Evolutionary conservation across 805 yeast species (phyloP).

Genomic region (Saturnispora saitoi): DNA sequence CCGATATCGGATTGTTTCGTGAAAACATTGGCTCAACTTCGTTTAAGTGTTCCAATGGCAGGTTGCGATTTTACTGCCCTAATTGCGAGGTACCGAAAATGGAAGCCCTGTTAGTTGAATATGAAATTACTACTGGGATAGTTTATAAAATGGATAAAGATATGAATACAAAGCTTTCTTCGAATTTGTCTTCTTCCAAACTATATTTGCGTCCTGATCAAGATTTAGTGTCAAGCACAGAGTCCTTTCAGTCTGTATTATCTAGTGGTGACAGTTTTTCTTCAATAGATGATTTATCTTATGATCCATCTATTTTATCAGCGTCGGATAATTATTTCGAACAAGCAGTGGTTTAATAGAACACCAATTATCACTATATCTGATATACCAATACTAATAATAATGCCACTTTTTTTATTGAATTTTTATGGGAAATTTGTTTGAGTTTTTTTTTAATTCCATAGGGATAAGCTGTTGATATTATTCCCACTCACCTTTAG

Average conservation of each 20-base stretch:
- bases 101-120: conserved; percentile 47
- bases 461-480: not conserved
- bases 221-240: not conserved
- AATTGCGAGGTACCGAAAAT: conserved; percentile 55
- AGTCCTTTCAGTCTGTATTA: not conserved
- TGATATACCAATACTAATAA: no score
- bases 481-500: not conserved
- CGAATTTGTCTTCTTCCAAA: no score
- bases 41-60: conserved; percentile 32
- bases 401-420: not conserved
- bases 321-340: conserved; percentile 9
- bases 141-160: conserved; percentile 6
- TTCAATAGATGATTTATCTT: not conserved
- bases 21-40: conserved; percentile 31
- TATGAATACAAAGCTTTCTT: not conserved
- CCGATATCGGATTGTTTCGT: conserved; percentile 18
- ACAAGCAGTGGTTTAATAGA: conserved; percentile 2
- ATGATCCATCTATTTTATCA: conserved; percentile 4
- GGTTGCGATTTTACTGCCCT: conserved; percentile 50
- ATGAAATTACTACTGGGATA: conserved; percentile 39
- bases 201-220: not conserved
- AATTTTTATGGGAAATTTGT: not conserved
- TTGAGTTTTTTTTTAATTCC: not conserved
- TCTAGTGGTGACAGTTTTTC: not conserved
- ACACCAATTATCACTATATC: no score